A percentile compares a stretch with the other conserved stretches of the same genome.
Evolutionary conservation across 768 basidiomycete species (phyloP).

Genomic region (Pleurotus giganteus): DNA sequence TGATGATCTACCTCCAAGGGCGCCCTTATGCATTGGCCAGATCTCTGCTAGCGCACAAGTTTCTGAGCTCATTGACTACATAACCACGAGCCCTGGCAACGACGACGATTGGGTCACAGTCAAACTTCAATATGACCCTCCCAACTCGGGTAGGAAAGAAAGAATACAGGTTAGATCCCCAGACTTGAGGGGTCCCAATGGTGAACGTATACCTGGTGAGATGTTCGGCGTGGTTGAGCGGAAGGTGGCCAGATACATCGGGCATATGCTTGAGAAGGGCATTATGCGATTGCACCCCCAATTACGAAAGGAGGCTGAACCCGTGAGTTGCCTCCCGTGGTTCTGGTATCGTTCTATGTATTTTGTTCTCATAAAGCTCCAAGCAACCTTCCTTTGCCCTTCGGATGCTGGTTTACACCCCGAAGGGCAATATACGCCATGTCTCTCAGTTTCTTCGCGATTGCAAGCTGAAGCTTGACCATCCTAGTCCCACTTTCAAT

Average conservation of each 20-base stretch:
- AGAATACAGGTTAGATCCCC: conserved; percentile 80
- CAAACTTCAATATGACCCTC: conserved; percentile 65
- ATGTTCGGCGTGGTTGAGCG: conserved; percentile 84
- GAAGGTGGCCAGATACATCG: conserved; percentile 74
- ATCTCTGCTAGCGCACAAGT: conserved; percentile 81
- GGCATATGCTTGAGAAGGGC: conserved; percentile 83
- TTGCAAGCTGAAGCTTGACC: conserved; percentile 69
- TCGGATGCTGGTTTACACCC: conserved; percentile 88
- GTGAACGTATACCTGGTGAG: conserved; percentile 59
- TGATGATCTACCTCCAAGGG: conserved; percentile 69
- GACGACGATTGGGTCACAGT: conserved; percentile 70
- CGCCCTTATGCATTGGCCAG: conserved; percentile 86
- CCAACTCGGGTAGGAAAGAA: conserved; percentile 55
- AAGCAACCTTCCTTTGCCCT: conserved; percentile 83
- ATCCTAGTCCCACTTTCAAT: conserved; percentile 73
- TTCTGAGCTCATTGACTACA: conserved; percentile 75
- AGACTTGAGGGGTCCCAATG: conserved; percentile 43
- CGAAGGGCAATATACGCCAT: conserved; percentile 86
- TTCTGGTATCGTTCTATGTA: conserved; percentile 14
- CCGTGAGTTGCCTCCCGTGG: conserved; percentile 47
- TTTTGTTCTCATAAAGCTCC: conserved; percentile 14
- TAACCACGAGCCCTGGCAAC: conserved; percentile 40
- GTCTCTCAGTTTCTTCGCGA: conserved; percentile 76
- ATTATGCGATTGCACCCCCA: conserved; percentile 79
- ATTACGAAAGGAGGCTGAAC: conserved; percentile 60